Evolutionary conservation across 2,329 filamentous ascomycete species (phyloP), one percentile per base, ranked within the genome.

Genomic region (Pseudogymnoascus sp.): DNA sequence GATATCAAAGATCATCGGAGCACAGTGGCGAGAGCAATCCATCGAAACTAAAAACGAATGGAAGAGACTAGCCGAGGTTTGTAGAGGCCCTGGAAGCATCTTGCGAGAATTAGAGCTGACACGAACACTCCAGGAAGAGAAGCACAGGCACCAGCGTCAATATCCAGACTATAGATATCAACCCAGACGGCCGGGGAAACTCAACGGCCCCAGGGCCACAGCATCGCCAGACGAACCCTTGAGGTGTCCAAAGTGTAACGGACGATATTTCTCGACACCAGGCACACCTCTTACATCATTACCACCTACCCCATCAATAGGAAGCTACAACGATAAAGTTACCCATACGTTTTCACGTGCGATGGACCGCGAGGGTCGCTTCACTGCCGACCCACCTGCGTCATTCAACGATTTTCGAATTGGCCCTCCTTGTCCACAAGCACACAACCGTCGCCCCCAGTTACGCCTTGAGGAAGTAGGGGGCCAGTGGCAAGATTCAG

Each of bases 131-230:
- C 67, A 88, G 84, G 84, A 96, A 76, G 94, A 97, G 74, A 97
- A 97, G 78, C 79, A 85, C 64, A 87, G 89, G 15, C 94, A 99
- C 74, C 87, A 91, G 70, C 86, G 87, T 65, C 89, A 92, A 75
- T 96, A 97, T 73, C 94, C 94, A 2, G 88, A 90, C 66, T 99
- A 99, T 75, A 86, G 92, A 65, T 99, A 97, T 72, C 91, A 96
- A 72, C 94, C 94, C 36, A 68, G 71, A 62, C 66, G 71, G 63
- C 65, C 71, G 54, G 70, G 71, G 7, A 72, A 69, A 61, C 13
- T 65, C 41, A 68, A 63, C 61, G 66, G 65, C 33, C 64, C 66
- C 11, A 21, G 63, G 13, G 64, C 69, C 39, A 71, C 74, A 1
- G 70, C 74, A 1, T 69, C 73, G 1, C 59, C 68, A 15, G 80